Base-by-base conservation (phyloP, 306 rosid species). In the Potentilla sterilis region DNA sequence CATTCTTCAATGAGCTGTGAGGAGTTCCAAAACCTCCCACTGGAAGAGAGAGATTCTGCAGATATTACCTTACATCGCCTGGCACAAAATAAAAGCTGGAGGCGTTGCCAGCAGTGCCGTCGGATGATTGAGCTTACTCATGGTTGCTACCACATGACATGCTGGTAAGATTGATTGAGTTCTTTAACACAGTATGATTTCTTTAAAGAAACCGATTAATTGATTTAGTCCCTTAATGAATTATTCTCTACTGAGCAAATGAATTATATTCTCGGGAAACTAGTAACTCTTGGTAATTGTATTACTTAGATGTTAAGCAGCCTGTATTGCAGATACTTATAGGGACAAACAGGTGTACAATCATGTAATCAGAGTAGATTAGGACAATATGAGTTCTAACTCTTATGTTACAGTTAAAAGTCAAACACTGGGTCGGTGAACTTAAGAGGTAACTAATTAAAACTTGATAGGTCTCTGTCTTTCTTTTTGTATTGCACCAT, bases 141-240 rank as follows among this genome's bases (percentile, higher is more conserved):
- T 54, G 98, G 97, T 67, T 95, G 97, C 85, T 84, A 90, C 83
- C 97, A 88, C 85, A 89, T 95, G 96, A 87, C 93, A 24, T 95
- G 97, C 91, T 80, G 95, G 98, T 95, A 95, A 88, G 92, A 72
- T n/a, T 14, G 18, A 47, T 47, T 14, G 52, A 13, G 52, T 14
- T 70, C 61, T 69, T 63, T 59, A 0, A 15, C 41, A 6, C 28
- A 19, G 37, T 68, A n/a, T 55, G 41, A 15, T 57, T 34, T 47
- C 46, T 52, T n/a, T 28, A 3, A 41, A 67, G 22, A 19, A 47
- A 24, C n/a, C 21, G 21, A 67, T 70, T 11, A 18, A 19, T 19
- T 69, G 47, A 40, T 28, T 0, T 28, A 28, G n/a, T 61, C 41
- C 42, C 14, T 9, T 15, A 62, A 62, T 5, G n/a, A 34, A 62